phyloP scores from a whole-genome alignment of 768 basidiomycete genomes.

The Trametes maxima region DNA sequence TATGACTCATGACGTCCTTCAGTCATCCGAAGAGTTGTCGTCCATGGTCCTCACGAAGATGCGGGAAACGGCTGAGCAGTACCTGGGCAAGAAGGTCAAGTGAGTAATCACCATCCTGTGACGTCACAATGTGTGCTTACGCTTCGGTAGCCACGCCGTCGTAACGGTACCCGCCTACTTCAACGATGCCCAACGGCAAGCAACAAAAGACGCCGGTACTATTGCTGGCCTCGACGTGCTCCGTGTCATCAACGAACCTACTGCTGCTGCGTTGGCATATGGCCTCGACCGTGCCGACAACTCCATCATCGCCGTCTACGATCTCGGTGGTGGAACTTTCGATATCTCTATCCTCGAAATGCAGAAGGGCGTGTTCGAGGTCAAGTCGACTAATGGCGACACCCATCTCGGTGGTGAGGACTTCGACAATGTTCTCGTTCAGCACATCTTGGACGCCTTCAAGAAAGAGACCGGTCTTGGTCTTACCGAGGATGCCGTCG shows the following conservation, averaged over 20 bases:
- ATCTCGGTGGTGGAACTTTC: conserved; percentile 97
- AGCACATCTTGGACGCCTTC: conserved; percentile 87
- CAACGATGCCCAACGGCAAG: conserved; percentile 99
- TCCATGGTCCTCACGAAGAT: conserved; percentile 91
- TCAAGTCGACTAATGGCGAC: conserved; percentile 99
- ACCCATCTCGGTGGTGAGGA: conserved; percentile 97
- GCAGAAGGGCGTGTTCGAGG: conserved; percentile 99
- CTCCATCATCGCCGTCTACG: conserved; percentile 95
- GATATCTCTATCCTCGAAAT: conserved; percentile 99
- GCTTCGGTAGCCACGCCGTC: conserved; percentile 68
- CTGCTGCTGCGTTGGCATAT: conserved; percentile 97
- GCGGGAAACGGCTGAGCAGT: conserved; percentile 95
- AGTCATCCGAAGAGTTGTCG: conserved; percentile 86
- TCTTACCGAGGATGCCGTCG: conserved; percentile 87
- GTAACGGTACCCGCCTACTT: conserved; percentile 98
- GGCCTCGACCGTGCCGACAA: conserved; percentile 84
- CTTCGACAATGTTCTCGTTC: conserved; percentile 89
- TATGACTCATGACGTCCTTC: conserved; percentile 15
- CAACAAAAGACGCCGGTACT: conserved; percentile 96
- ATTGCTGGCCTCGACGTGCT: conserved; percentile 98
- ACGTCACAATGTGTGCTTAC: background rate
- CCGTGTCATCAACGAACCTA: conserved; percentile 98
- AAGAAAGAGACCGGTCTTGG: conserved; percentile 89
- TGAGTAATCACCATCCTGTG: conserved; percentile 49
- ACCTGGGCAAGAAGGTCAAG: conserved; percentile 91